These are phyloP conservation scores for Cyphellophora europaea DNA, from an alignment of 2,329 filamentous ascomycete genomes.

Conservation along the genomic window DNA sequence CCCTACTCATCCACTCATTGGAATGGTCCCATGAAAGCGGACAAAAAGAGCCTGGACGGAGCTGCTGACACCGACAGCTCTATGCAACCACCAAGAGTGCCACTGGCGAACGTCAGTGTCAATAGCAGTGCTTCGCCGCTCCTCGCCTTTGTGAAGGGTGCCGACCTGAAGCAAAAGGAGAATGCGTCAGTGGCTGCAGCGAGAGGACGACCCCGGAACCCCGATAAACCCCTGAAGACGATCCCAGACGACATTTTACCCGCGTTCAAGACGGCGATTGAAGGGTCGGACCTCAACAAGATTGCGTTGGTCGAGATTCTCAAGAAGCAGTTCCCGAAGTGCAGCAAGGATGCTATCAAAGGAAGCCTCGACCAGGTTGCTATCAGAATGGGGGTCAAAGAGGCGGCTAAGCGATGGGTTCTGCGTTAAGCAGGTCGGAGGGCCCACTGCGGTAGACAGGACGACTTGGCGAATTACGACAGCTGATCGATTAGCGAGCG, in stretches of 20 bases:
- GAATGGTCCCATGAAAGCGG: constrained; percentile 28
- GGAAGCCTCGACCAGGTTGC: constrained; percentile 60
- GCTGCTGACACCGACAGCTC: constrained; percentile 10
- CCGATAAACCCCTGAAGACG: constrained; percentile 14
- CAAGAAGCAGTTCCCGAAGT: constrained; percentile 64
- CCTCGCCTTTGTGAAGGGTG: background rate
- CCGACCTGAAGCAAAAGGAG: background rate
- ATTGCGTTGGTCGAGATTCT: constrained; percentile 64
- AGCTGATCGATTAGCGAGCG: background rate
- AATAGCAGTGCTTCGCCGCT: constrained; percentile 8
- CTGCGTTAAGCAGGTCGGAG: constrained; percentile 22
- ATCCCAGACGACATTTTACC: constrained; percentile 52
- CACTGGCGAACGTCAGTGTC: constrained; percentile 15
- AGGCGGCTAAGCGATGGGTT: constrained; percentile 57
- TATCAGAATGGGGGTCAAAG: constrained; percentile 51
- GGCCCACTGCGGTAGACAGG: background rate
- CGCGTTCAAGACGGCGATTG: constrained; percentile 61
- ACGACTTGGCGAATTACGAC: background rate
- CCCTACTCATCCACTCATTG: constrained; percentile 81
- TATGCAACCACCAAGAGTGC: constrained; percentile 21
- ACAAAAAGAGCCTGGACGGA: background rate
- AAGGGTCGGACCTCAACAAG: constrained; percentile 64
- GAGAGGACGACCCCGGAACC: constrained; percentile 3
- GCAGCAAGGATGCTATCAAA: constrained; percentile 61
- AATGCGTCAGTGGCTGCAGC: background rate